phyloP scores from a whole-genome alignment of 2,329 filamentous ascomycete genomes.

The Coniella lustricola region DNA sequence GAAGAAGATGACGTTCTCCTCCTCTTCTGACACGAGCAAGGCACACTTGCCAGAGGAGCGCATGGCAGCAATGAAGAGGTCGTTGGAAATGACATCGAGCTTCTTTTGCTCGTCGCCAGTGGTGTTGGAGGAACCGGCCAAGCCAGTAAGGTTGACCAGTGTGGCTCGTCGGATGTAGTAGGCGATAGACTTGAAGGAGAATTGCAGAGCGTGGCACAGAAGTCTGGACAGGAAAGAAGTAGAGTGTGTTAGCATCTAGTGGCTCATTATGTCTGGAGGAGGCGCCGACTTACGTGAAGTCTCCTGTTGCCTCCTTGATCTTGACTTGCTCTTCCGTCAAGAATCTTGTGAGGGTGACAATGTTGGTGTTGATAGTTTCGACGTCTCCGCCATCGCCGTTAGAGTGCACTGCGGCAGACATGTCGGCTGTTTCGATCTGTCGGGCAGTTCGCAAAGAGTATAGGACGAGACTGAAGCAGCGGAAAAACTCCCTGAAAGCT shows the following conservation, averaged over 20 bases:
- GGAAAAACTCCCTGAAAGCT: not conserved
- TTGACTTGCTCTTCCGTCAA: conserved; percentile 94
- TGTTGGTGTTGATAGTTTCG: conserved; percentile 91
- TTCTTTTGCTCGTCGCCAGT: conserved; percentile 99
- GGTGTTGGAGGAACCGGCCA: conserved; percentile 89
- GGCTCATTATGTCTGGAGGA: conserved; percentile 2
- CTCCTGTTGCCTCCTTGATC: conserved; percentile 89
- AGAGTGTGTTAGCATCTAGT: no score
- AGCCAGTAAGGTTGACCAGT: conserved; percentile 88
- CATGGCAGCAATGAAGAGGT: conserved; percentile 96
- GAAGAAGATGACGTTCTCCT: conserved; percentile 81
- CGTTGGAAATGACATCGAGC: conserved; percentile 97
- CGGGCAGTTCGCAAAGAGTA: not conserved
- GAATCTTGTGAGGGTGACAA: conserved; percentile 90
- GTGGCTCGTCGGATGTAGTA: conserved; percentile 98
- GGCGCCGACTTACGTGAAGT: conserved; percentile 74
- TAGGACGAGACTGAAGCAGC: not conserved
- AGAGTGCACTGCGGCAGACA: conserved; percentile 17
- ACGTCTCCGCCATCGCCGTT: conserved; percentile 43
- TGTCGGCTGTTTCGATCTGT: not conserved
- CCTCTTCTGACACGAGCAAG: conserved; percentile 93
- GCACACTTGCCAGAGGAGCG: conserved; percentile 83
- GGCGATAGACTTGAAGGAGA: conserved; percentile 99
- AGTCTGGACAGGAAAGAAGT: conserved; percentile 48
- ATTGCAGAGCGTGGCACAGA: conserved; percentile 94